A percentile compares a stretch with the other conserved stretches of the same genome.
phyloP scores from a whole-genome alignment of 768 basidiomycete genomes.

The Kwoniella heveanensis region DNA sequence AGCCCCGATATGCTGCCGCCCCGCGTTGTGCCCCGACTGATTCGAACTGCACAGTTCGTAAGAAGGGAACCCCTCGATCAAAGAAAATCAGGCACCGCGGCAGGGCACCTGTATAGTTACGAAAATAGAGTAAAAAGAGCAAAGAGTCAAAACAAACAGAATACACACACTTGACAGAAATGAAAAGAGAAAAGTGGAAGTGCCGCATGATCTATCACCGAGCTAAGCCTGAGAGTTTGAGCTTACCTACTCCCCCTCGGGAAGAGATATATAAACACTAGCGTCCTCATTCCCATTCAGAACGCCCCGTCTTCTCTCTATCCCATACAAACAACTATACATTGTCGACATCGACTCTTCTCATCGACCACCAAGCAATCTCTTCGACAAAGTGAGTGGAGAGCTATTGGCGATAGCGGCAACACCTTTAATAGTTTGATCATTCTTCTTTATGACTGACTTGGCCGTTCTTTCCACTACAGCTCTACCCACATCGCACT shows the following conservation, averaged over 20 bases:
- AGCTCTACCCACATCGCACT: background rate
- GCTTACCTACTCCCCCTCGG: slow-evolving; percentile 1
- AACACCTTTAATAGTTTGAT: background rate
- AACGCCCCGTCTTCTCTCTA: background rate
- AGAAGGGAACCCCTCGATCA: background rate
- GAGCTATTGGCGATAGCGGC: background rate
- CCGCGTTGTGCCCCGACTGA: background rate
- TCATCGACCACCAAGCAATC: background rate
- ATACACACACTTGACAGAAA: no score
- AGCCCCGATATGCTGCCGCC: no score
- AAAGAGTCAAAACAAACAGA: background rate
- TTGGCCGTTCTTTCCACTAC: background rate
- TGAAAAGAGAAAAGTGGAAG: no score
- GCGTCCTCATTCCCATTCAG: background rate
- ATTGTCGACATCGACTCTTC: background rate
- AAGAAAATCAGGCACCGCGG: background rate
- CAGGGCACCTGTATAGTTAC: background rate
- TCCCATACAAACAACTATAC: background rate
- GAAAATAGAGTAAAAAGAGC: no score
- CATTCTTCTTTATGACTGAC: background rate
- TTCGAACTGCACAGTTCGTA: no score
- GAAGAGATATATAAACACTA: background rate
- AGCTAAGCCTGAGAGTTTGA: background rate
- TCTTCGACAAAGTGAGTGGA: slow-evolving; percentile 1
- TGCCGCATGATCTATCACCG: background rate